Conservation (phyloP, 2,329 filamentous ascomycete species). For the Colletotrichum eremochloae region DNA sequence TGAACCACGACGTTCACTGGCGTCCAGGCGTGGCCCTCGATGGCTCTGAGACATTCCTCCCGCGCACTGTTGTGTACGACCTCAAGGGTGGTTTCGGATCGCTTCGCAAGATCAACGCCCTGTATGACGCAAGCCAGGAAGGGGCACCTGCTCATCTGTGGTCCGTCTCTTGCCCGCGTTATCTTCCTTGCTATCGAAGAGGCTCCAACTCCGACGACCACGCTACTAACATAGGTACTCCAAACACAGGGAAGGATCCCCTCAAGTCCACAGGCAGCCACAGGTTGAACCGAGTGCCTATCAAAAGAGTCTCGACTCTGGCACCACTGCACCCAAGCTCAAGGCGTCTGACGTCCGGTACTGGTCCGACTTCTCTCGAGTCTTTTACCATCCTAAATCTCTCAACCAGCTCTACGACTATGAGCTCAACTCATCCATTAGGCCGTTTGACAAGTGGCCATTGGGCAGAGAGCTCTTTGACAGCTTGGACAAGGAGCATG, state of each 20-base stretch:
- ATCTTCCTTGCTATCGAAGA: background rate
- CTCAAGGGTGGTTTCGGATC: constrained; percentile 94
- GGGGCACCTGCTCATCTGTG: constrained; percentile 50
- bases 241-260: constrained; percentile 70
- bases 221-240: constrained; percentile 18
- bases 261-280: constrained; percentile 76
- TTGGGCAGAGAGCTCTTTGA: constrained; percentile 82
- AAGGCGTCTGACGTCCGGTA: constrained; percentile 83
- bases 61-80: constrained; percentile 93
- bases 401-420: constrained; percentile 90
- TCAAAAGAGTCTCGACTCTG: constrained; percentile 82
- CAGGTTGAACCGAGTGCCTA: constrained; percentile 80
- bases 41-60: constrained; percentile 91
- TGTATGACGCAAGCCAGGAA: constrained; percentile 74
- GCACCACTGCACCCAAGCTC: constrained; percentile 72
- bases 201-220: background rate
- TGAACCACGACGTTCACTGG: constrained; percentile 92
- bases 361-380: constrained; percentile 95
- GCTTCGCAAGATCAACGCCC: constrained; percentile 85
- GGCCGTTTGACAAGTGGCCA: constrained; percentile 84
- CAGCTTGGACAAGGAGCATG: constrained; percentile 81
- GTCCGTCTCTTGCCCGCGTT: constrained; percentile 43
- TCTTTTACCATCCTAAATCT: constrained; percentile 93
- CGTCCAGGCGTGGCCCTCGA: constrained; percentile 84
- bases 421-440: constrained; percentile 82